Evolutionary conservation across 1,284 basidiomycete genomes (phyloP).

Genomic region (Puccinia coronata): DNA sequence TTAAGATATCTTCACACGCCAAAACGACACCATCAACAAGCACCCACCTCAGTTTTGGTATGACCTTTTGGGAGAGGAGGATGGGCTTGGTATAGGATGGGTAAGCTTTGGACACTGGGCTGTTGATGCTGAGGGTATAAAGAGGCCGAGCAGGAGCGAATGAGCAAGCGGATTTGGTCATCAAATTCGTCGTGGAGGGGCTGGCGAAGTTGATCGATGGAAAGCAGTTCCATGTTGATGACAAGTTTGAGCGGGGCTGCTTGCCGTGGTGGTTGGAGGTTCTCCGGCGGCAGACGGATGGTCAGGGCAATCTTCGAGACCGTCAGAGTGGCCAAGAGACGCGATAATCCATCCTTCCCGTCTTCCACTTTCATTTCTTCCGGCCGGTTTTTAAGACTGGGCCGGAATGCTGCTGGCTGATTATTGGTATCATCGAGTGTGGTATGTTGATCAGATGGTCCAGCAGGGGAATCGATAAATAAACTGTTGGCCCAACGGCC

Average conservation of each 20-base stretch:
- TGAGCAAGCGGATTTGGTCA: neutral
- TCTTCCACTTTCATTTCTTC: no score
- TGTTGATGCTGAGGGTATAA: neutral
- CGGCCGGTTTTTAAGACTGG: neutral
- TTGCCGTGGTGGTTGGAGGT: neutral
- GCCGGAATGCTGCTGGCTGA: no score
- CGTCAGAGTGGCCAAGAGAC: neutral
- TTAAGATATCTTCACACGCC: neutral
- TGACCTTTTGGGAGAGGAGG: neutral
- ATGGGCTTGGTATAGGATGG: neutral
- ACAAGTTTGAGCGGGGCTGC: neutral
- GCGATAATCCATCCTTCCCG: neutral
- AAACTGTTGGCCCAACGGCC: conserved; percentile 24
- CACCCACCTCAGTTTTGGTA: neutral
- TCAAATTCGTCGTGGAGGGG: neutral
- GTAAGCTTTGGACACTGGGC: neutral
- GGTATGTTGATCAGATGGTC: neutral
- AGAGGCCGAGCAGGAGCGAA: neutral
- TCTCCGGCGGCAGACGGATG: neutral
- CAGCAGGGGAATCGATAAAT: neutral
- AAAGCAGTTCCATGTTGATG: conserved; percentile 15
- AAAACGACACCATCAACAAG: neutral
- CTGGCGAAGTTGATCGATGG: conserved; percentile 1
- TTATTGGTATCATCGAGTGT: neutral
- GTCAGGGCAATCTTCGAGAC: conserved; percentile 18